Percentiles rank a stretch among this genome's conserved stretches.
Conservation (phyloP, 352 stramenopile genomes). For the Phytophthora meadii region DNA sequence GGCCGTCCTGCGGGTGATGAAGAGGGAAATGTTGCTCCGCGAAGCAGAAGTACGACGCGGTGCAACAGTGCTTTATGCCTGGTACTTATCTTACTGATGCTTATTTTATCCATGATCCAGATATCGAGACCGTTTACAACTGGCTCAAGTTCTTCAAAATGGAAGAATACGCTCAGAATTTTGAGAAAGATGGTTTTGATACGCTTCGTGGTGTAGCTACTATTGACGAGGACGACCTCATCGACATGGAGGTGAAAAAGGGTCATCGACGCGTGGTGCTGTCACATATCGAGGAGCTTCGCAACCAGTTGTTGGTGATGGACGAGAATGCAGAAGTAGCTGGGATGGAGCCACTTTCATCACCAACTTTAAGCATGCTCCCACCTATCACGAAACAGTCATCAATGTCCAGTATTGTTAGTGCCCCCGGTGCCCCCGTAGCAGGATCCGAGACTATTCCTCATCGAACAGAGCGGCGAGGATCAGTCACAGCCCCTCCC, state of each 20-base stretch:
- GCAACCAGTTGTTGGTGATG: slow-evolving; percentile 63
- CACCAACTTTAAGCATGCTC: slow-evolving; percentile 83
- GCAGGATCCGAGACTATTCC: slow-evolving; percentile 31
- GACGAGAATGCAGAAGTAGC: slow-evolving; percentile 66
- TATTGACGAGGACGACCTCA: slow-evolving; percentile 88
- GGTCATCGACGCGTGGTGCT: slow-evolving; percentile 86
- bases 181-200: slow-evolving; percentile 90
- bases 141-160: slow-evolving; percentile 90
- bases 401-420: slow-evolving; percentile 46
- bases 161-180: slow-evolving; percentile 89
- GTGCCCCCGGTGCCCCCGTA: slow-evolving; percentile 26
- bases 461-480: slow-evolving; percentile 57
- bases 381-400: slow-evolving; percentile 60
- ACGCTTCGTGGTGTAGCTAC: slow-evolving; percentile 84
- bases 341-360: slow-evolving; percentile 73
- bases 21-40: slow-evolving; percentile 49
- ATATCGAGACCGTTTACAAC: slow-evolving; percentile 83
- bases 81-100: not conserved
- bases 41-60: slow-evolving; percentile 54
- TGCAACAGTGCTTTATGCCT: not conserved
- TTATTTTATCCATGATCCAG: slow-evolving; percentile 30
- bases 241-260: slow-evolving; percentile 92
- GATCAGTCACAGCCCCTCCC: slow-evolving; percentile 45
- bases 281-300: slow-evolving; percentile 87
- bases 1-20: slow-evolving; percentile 40